Evolutionary conservation across 176 grass and related monocot species (phyloP), one percentile per base, ranked within the genome.

Genomic region (Lolium multiflorum): DNA sequence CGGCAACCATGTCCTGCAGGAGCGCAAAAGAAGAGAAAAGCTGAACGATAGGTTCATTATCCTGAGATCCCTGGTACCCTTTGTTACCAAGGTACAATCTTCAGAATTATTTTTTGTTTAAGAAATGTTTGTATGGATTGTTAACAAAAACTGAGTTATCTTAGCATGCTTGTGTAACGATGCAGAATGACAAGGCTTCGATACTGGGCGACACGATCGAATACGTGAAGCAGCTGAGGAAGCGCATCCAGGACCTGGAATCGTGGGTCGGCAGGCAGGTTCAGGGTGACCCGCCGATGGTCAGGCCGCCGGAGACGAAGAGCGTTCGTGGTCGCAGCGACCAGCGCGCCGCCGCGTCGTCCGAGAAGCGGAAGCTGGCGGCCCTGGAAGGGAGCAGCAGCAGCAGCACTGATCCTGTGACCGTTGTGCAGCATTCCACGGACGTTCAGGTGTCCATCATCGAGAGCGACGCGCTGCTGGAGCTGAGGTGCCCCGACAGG

Each of bases 131-230:
- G 22, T 11, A 63, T 63, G 21, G 59, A 60, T 22, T 9, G 2
- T 1, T 60, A 60, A 60, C 57, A 7, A 61, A 24, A 10, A 61
- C 28, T 64, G 22, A 64, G 61, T 6, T 13, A 38, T 38, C 69
- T 24, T 50, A 50, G 20, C 17, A 6, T 57, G 48, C 20, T 12
- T 47, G 2, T 43, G 0, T 18, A 35, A 20, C 47, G 20, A 47
- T 58, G 55, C 79, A 98, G 97, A 94, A 94, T 92, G 97, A 99
- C 71, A 94, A 92, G 79, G 87, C 94, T 0, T 96, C 94, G 24
- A 96, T 99, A 25, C 84, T 99, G 11, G 92, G 89, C 0, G 94
- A 99, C 64, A 91, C 94, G 21, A 96, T 94, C 49, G 97, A 99
- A 71, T 99, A 96, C n/a, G 63, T 99, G 82, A 99, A 96, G 88